These are phyloP conservation scores for Ogataea nitratoaversa DNA, from an alignment of 805 yeast genomes.

Conservation along the genomic window DNA sequence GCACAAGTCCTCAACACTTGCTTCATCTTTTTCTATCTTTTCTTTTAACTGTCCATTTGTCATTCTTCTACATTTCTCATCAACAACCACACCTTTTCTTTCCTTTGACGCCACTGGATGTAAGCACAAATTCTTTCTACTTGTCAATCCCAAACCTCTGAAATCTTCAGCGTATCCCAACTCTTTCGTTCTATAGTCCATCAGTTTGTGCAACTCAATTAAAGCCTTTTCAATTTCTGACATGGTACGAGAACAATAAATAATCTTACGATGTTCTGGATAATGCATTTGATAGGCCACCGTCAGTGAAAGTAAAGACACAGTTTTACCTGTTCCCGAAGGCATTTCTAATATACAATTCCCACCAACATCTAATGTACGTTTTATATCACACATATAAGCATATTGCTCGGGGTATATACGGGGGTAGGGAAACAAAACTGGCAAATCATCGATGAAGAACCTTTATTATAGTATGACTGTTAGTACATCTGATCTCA, in stretches of 20 bases:
- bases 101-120: conserved; percentile 87
- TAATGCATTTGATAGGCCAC: conserved; percentile 92
- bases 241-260: conserved; percentile 99
- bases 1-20: conserved; percentile 60
- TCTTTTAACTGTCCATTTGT: conserved; percentile 86
- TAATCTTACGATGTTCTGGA: conserved; percentile 90
- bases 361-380: conserved; percentile 93
- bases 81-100: conserved; percentile 87
- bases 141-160: conserved; percentile 88
- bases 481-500: conserved; percentile 9
- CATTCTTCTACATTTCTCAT: conserved; percentile 91
- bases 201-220: conserved; percentile 81
- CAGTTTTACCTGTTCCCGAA: conserved; percentile 98
- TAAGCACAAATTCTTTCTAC: conserved; percentile 90
- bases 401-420: conserved; percentile 98
- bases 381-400: conserved; percentile 93
- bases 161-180: conserved; percentile 87
- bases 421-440: conserved; percentile 91
- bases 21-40: conserved; percentile 55
- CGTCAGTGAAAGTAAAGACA: conserved; percentile 83
- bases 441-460: conserved; percentile 92
- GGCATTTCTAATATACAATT: conserved; percentile 98
- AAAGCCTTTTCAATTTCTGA: conserved; percentile 97
- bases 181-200: conserved; percentile 81
- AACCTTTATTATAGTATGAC: conserved; percentile 46